These are phyloP conservation scores for Claviceps digitariae DNA, from an alignment of 2,329 filamentous ascomycete species.

Conservation along the genomic window DNA sequence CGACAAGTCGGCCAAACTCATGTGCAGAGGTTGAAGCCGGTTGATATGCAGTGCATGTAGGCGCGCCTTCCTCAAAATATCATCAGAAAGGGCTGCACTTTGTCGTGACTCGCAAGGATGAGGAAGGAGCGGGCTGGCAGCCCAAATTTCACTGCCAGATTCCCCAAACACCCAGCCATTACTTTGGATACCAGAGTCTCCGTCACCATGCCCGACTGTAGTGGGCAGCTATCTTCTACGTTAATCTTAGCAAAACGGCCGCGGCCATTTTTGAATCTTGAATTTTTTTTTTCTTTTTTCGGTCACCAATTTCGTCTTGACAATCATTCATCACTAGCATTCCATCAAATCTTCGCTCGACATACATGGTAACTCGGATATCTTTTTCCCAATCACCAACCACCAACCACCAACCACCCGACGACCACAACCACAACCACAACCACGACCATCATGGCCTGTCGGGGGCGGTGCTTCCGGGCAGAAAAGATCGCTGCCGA, in stretches of 20 bases:
- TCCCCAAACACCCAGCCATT: neutral
- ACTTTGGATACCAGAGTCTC: neutral
- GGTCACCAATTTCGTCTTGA: neutral
- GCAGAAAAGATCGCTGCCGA: neutral
- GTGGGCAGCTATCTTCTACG: neutral
- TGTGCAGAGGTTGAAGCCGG: neutral
- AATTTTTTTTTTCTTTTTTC: neutral
- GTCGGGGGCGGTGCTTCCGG: slow-evolving; percentile 14
- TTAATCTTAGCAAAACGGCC: neutral
- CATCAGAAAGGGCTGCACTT: neutral
- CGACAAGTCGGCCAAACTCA: neutral
- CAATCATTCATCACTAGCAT: neutral
- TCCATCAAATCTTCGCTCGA: neutral
- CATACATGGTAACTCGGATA: neutral
- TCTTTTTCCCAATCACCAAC: neutral
- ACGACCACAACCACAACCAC: neutral
- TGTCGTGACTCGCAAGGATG: neutral
- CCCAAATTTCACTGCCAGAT: neutral
- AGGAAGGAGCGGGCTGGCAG: neutral
- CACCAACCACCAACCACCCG: neutral
- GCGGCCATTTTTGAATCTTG: neutral
- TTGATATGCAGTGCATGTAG: no score
- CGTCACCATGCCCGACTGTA: neutral
- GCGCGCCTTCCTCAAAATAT: neutral
- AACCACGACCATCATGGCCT: slow-evolving; percentile 10